A percentile compares a stretch with the other conserved stretches of the same genome.
These are phyloP conservation scores for Cryphonectria carpinicola DNA, from an alignment of 2,329 filamentous ascomycete genomes.

Conservation along the genomic window DNA sequence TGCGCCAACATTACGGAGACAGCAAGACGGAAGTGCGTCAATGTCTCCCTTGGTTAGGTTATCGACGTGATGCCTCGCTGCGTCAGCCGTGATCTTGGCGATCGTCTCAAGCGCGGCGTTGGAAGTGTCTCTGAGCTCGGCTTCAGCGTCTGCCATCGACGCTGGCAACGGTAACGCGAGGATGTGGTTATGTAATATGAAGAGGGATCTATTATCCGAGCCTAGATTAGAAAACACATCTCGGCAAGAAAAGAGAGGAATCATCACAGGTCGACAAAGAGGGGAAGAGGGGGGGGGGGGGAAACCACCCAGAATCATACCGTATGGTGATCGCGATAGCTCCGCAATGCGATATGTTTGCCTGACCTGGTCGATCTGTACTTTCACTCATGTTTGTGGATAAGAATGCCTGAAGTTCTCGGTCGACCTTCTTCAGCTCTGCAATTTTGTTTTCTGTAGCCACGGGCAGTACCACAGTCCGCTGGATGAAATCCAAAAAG, in stretches of 20 bases:
- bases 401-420: background rate
- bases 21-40: background rate
- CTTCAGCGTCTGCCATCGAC: background rate
- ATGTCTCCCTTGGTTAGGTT: background rate
- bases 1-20: background rate
- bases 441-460: background rate
- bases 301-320: background rate
- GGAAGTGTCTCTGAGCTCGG: background rate
- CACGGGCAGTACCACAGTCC: background rate
- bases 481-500: background rate
- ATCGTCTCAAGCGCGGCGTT: background rate
- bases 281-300: background rate
- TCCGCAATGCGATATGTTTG: background rate
- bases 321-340: background rate
- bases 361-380: background rate
- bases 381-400: background rate
- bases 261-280: background rate
- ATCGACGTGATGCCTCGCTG: background rate
- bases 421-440: background rate
- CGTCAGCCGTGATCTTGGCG: background rate
- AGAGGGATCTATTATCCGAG: background rate
- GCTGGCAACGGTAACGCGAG: background rate
- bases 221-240: background rate
- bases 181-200: background rate
- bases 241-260: background rate